phyloP scores from a whole-genome alignment of 805 yeast species.

The Wickerhamiella azymoides region DNA sequence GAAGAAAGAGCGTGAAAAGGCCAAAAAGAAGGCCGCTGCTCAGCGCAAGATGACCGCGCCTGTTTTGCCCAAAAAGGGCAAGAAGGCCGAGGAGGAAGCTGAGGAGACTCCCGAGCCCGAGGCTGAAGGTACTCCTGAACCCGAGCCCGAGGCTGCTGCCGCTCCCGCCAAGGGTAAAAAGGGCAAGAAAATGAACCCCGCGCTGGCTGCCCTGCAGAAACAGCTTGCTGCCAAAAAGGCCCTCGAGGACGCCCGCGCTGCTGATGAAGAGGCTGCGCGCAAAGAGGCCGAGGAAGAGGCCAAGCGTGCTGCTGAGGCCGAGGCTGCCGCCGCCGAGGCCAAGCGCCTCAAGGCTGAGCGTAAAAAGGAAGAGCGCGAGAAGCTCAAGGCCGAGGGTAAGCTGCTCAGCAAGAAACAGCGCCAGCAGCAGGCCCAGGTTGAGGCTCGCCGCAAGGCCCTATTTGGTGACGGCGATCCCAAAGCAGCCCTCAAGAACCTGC shows the following conservation, averaged over 20 bases:
- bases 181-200: constrained; percentile 76
- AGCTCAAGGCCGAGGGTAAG: constrained; percentile 92
- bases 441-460: constrained; percentile 51
- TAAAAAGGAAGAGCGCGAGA: constrained; percentile 76
- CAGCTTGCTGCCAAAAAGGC: constrained; percentile 83
- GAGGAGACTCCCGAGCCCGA: constrained; percentile 29
- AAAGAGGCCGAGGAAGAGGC: constrained; percentile 35
- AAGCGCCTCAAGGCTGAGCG: constrained; percentile 62
- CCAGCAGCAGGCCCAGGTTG: constrained; percentile 62
- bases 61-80: constrained; percentile 42
- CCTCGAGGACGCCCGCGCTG: constrained; percentile 68
- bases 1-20: constrained; percentile 54
- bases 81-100: constrained; percentile 1
- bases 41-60: constrained; percentile 65
- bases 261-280: constrained; percentile 57
- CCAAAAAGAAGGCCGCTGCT: constrained; percentile 79
- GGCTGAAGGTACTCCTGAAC: constrained; percentile 29
- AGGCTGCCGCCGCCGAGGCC: constrained; percentile 39
- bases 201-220: constrained; percentile 77
- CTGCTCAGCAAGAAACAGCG: constrained; percentile 86
- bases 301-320: constrained; percentile 47
- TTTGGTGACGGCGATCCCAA: constrained; percentile 5
- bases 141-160: constrained; percentile 23
- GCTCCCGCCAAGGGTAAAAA: constrained; percentile 35
- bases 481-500: background rate